phyloP scores from a whole-genome alignment of 768 basidiomycete species.

The Galerina marginata region DNA sequence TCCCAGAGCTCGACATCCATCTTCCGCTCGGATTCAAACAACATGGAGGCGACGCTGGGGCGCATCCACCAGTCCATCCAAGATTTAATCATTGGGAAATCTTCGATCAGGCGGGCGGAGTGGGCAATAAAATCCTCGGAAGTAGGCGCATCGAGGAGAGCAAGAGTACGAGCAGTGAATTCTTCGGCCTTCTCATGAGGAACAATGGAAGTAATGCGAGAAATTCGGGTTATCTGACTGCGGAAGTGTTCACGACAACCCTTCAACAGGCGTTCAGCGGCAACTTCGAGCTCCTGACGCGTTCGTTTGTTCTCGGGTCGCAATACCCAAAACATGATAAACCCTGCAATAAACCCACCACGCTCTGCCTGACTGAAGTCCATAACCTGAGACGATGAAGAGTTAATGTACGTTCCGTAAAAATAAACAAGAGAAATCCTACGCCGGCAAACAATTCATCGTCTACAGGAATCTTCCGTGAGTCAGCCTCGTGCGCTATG shows the following conservation, averaged over 20 bases:
- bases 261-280: slow-evolving; percentile 23
- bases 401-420: slow-evolving; percentile 23
- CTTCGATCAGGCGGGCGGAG: slow-evolving; percentile 20
- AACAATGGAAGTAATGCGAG: slow-evolving; percentile 29
- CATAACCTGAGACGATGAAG: slow-evolving; percentile 26
- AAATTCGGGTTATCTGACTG: slow-evolving; percentile 29
- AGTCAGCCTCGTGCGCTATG: slow-evolving; percentile 26
- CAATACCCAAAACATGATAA: slow-evolving; percentile 21
- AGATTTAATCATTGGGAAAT: slow-evolving; percentile 26
- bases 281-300: slow-evolving; percentile 23
- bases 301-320: slow-evolving; percentile 2
- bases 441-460: slow-evolving; percentile 25
- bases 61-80: slow-evolving; percentile 40
- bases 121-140: slow-evolving; percentile 13
- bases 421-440: slow-evolving; percentile 20
- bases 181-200: slow-evolving; percentile 5
- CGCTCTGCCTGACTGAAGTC: slow-evolving; percentile 35
- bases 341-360: slow-evolving; percentile 26
- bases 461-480: slow-evolving; percentile 5
- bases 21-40: slow-evolving; percentile 18
- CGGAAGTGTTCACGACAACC: slow-evolving; percentile 38
- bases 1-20: slow-evolving; percentile 27
- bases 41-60: slow-evolving; percentile 20
- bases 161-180: slow-evolving; percentile 20
- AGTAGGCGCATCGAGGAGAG: slow-evolving; percentile 12